These are phyloP conservation scores for Trichocladium antarcticum DNA, from an alignment of 495 filamentous ascomycete genomes.

Conservation along the genomic window DNA sequence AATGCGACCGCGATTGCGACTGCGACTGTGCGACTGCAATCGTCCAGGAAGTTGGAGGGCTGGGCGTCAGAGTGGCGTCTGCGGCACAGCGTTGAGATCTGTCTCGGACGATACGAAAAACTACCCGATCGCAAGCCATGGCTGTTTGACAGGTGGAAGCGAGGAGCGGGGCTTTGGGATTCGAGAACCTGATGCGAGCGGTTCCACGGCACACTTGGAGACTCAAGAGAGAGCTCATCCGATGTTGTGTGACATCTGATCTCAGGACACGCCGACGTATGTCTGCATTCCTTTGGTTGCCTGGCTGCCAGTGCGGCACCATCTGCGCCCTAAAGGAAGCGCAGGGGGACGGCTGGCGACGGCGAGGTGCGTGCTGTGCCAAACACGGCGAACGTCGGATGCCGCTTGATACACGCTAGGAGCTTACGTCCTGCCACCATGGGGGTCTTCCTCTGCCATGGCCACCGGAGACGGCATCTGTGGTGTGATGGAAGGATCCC, in stretches of 20 bases:
- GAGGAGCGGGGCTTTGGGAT: too few species aligned
- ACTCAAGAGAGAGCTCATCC: background rate
- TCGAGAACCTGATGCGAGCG: background rate
- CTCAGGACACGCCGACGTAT: background rate
- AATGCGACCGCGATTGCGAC: background rate
- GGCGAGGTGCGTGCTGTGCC: background rate
- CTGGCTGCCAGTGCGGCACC: background rate
- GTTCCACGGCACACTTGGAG: background rate
- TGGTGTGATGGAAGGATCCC: background rate
- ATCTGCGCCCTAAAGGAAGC: background rate
- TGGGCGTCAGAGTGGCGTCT: background rate
- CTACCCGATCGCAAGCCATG: background rate
- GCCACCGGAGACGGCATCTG: background rate
- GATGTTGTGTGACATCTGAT: background rate
- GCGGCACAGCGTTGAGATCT: background rate
- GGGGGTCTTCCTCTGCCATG: background rate
- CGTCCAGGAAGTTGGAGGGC: background rate
- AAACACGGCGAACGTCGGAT: background rate
- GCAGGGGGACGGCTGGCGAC: background rate
- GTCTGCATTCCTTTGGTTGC: background rate
- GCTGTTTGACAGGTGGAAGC: background rate
- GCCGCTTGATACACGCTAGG: background rate
- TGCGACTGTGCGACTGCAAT: background rate
- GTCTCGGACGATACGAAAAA: constrained; percentile 5
- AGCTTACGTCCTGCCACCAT: background rate